Conservation (phyloP, 306 rosid species). For the Vigna radiata region DNA sequence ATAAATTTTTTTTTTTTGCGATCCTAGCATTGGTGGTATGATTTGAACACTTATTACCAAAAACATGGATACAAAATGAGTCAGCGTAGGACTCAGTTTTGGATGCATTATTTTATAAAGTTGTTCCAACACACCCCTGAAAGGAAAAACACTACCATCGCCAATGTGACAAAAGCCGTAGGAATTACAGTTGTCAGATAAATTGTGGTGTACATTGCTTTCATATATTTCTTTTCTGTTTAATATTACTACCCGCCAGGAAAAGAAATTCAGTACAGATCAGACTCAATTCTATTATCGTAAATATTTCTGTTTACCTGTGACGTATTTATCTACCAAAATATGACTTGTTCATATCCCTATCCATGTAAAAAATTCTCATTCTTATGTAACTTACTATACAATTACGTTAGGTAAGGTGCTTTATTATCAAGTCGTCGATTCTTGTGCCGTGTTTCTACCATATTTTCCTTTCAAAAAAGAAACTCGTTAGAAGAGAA, state of each 20-base stretch:
- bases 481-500: too few species aligned
- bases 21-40: too few species aligned
- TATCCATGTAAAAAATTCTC: neutral
- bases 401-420: neutral
- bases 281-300: neutral
- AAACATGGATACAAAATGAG: neutral
- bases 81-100: neutral
- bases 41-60: neutral
- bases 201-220: neutral
- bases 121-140: neutral
- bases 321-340: neutral
- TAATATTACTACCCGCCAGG: constrained; percentile 29
- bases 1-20: too few species aligned
- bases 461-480: neutral
- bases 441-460: neutral
- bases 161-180: neutral
- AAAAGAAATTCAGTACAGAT: constrained; percentile 40
- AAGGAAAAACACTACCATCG: constrained; percentile 4
- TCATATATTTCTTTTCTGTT: constrained; percentile 18
- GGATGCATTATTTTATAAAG: neutral
- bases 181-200: neutral
- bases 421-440: neutral
- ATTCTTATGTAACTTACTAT: neutral
- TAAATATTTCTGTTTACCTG: neutral
- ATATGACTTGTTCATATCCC: neutral